Base-by-base conservation (phyloP, 2,329 filamentous ascomycete genomes). In the Pezicula carpinea region DNA sequence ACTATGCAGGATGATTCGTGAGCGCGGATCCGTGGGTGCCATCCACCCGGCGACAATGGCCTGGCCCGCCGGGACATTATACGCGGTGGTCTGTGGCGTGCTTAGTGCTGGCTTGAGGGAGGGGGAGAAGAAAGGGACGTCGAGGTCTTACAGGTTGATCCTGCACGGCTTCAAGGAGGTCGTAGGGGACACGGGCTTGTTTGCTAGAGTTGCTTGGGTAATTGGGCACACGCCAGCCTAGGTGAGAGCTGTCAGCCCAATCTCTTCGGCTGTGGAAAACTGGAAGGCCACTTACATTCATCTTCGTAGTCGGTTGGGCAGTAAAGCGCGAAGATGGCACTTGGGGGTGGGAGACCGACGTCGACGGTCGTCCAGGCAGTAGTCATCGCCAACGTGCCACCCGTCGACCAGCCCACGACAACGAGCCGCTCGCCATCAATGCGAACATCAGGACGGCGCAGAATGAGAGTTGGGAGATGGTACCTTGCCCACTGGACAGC, bases 331-430 rank as follows among this genome's bases (percentile, higher is more conserved):
- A 77, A 55, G 2, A 73, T 65, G 1, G 69, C 73, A 0, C 64
- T 50, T 0, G 74, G 74, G 0, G 72, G 61, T 5, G 11, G 19
- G 0, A 75, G 29, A 0, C 62, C 66, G 1, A 38, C 17, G 8
- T 47, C 13, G 0, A 36, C 22, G 0, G 64, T 48, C 0, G 69
- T 75, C 59, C 61, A 77, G 0, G 49, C 69, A 0, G 71, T 52
- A 0, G 68, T 61, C 63, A 77, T 64, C 1, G 74, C 74, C 0
- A 79, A 59, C 3, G 64, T 59, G 0, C 72, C 75, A 1, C 74
- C 75, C 0, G 67, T 64, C 0, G 74, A 77, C 73, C 73, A 77
- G 1, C 75, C 74, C 0, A 77, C 56, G 1, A 56, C 66, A 0
- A 71, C 67, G 0, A 75, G 59, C 2, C 53, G 59, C 0, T 66